Percentiles rank a stretch among this genome's conserved stretches.
Evolutionary conservation across 2,329 filamentous ascomycete genomes (phyloP).

Genomic region (Neofusicoccum ribis): DNA sequence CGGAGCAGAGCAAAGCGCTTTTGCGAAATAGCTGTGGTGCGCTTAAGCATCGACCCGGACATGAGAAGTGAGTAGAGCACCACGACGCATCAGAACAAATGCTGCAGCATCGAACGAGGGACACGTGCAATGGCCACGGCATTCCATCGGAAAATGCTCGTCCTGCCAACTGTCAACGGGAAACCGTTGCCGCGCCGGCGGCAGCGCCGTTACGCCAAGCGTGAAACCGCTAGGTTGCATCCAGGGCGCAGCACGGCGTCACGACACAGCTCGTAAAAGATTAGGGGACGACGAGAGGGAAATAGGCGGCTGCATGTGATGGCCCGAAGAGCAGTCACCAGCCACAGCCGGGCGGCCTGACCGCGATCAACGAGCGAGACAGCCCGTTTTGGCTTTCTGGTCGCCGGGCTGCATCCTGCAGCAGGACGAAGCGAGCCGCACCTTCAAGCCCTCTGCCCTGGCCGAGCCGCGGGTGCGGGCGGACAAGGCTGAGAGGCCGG

Average conservation of each 20-base stretch:
- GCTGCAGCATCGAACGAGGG: too few relatives aligned
- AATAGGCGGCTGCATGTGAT: neutral
- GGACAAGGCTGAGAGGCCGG: neutral
- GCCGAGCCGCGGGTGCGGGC: neutral
- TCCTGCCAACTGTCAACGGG: too few relatives aligned
- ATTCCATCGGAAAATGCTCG: too few relatives aligned
- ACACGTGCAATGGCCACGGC: too few relatives aligned
- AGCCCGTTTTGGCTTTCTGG: neutral
- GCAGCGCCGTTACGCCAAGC: too few relatives aligned
- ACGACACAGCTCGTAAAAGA: neutral
- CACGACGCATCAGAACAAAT: too few relatives aligned
- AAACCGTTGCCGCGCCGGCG: too few relatives aligned
- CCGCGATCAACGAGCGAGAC: neutral
- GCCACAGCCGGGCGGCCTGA: neutral
- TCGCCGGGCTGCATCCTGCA: neutral
- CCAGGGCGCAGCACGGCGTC: neutral
- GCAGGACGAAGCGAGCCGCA: neutral
- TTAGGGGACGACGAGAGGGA: neutral
- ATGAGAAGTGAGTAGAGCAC: too few relatives aligned
- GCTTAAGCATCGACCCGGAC: too few relatives aligned
- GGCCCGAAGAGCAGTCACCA: neutral
- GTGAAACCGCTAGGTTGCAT: neutral
- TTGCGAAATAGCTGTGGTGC: too few relatives aligned
- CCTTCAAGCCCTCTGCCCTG: neutral
- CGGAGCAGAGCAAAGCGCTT: too few relatives aligned